A percentile compares a stretch with the other conserved stretches of the same genome.
Evolutionary conservation across 495 filamentous ascomycete genomes (phyloP).

Genomic region (Xylaria scruposa): DNA sequence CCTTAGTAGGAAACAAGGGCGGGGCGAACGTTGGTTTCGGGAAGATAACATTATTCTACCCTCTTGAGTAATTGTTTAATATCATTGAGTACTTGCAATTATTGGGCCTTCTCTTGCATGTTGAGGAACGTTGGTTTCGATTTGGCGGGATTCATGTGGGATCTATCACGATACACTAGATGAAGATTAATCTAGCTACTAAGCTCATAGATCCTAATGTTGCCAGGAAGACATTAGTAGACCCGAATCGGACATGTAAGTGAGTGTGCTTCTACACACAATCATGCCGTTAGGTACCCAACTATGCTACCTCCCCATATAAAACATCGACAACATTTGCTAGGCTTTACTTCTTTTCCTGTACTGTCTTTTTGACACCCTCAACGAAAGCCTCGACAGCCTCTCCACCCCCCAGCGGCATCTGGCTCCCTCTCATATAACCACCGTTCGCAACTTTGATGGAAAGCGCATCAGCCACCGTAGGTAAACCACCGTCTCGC

Average conservation of each 20-base stretch:
- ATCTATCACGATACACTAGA: not conserved
- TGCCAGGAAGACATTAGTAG: not conserved
- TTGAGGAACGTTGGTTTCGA: not conserved
- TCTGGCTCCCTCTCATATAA: slow-evolving; percentile 71
- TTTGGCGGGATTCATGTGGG: not conserved
- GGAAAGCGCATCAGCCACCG: slow-evolving; percentile 82
- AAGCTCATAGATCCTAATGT: not conserved
- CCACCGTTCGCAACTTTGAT: slow-evolving; percentile 84
- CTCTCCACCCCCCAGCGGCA: slow-evolving; percentile 87
- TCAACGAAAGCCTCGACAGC: slow-evolving; percentile 90
- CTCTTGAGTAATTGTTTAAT: slow-evolving; percentile 23
- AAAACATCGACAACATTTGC: not conserved
- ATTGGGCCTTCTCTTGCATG: not conserved
- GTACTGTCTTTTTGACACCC: slow-evolving; percentile 79
- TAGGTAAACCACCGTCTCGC: slow-evolving; percentile 90
- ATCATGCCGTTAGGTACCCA: not conserved
- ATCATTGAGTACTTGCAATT: slow-evolving; percentile 13
- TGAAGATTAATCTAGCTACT: too few species aligned
- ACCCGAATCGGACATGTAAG: not conserved
- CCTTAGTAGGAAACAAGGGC: not conserved
- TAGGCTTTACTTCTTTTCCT: slow-evolving; percentile 52
- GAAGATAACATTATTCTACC: slow-evolving; percentile 23
- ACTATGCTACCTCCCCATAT: not conserved
- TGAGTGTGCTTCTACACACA: not conserved
- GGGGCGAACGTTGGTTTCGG: not conserved